Base-by-base conservation (phyloP, 2,329 filamentous ascomycete species). In the Trichothecium roseum region DNA sequence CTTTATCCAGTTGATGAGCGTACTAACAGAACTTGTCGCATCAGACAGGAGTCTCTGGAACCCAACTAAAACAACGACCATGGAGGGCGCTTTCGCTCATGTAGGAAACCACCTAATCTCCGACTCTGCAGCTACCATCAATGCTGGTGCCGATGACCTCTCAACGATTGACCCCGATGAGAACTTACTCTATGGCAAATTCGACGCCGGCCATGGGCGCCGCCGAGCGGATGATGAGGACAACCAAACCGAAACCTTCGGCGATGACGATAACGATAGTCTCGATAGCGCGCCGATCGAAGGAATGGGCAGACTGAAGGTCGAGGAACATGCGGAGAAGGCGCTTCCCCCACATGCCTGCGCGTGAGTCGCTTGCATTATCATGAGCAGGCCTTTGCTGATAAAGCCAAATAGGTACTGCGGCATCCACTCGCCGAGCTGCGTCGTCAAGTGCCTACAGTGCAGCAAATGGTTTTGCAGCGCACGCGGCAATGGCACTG, bases 391-490 rank as follows among this genome's bases (percentile, higher is more conserved):
- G 14, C 15, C 41, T 36, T 38, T 34, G 33, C 55, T 53, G 49
- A 56, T 44, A 39, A 32, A 42, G 30, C 36, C 37, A 35, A 42
- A 32, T 55, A 91, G 86, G 28, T 95, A 95, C 60, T 98, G 91
- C 57, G 91, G 91, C 40, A 98, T 98, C 44, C 91, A 98, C 64
- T 94, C 93, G 39, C 82, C 91, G 3, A 82, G 83, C 55, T 91
- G 84, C 45, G 93, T 98, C 38, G 91, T 98, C 49, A 96, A 95
- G 64, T 98, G 91, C 55, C 71, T 98, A 41, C 74, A 81, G 41
- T 98, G 91, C 68, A 89, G 77, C 66, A 98, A 96, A 57, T 98
- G 91, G 91, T 98, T 98, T 59, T 98, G 91, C 64, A 96, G 88
- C 60, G 88, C 89, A 40, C 84, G 89, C 51, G 89, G 91, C 46